Percentiles rank a stretch among this genome's conserved stretches.
Evolutionary conservation across 495 filamentous ascomycete genomes (phyloP).

Genomic region (Xanthoparmelia taractica): DNA sequence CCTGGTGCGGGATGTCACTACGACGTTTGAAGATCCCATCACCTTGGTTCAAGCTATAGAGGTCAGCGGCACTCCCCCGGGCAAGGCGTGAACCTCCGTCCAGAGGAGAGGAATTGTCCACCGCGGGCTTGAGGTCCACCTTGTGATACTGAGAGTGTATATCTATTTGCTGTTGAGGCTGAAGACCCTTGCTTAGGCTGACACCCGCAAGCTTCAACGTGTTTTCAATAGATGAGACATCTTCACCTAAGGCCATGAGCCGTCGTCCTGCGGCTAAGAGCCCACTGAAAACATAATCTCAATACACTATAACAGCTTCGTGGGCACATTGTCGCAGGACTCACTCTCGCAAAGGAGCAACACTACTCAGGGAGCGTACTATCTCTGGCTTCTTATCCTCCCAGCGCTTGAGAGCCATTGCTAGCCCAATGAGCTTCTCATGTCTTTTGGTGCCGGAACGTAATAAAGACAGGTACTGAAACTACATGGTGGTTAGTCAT

Average conservation of each 20-base stretch:
- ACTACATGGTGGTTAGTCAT: slow-evolving; percentile 25
- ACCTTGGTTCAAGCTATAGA: slow-evolving; percentile 11
- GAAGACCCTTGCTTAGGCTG: slow-evolving; percentile 5
- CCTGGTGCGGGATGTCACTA: not conserved
- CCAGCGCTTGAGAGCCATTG: slow-evolving; percentile 19
- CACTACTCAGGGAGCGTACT: slow-evolving; percentile 15
- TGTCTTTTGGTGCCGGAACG: slow-evolving; percentile 24
- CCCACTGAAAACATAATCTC: slow-evolving; percentile 8
- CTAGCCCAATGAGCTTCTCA: slow-evolving; percentile 12
- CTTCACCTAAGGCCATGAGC: slow-evolving; percentile 18
- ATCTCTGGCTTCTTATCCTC: slow-evolving; percentile 22
- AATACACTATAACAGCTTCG: not conserved
- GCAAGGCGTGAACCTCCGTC: slow-evolving; percentile 19
- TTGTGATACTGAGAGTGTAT: not conserved
- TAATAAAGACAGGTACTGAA: slow-evolving; percentile 37
- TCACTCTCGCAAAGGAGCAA: slow-evolving; percentile 21
- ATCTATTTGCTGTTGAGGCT: slow-evolving; percentile 5
- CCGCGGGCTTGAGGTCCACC: not conserved
- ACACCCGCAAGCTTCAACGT: slow-evolving; percentile 16
- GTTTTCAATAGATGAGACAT: slow-evolving; percentile 23
- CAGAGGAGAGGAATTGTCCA: not conserved
- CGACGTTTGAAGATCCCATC: not conserved
- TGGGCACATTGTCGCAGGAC: not conserved
- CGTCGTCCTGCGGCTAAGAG: slow-evolving; percentile 19
- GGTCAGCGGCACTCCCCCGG: slow-evolving; percentile 19